These are phyloP conservation scores for Micractinium conductrix DNA, from an alignment of 139 green algal genomes.

Conservation along the genomic window DNA sequence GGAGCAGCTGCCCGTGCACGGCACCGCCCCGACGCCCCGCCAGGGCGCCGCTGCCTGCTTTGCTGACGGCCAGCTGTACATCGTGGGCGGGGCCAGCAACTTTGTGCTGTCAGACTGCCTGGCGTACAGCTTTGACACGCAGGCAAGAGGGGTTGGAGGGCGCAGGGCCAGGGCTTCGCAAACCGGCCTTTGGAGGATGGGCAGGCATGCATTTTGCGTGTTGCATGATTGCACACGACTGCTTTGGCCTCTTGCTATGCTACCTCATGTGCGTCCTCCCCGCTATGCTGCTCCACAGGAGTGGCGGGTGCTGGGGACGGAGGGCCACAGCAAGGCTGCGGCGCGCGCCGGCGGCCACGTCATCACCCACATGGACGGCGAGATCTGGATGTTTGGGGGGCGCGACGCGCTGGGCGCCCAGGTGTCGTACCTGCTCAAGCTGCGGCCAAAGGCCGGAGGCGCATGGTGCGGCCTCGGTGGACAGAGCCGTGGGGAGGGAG, in stretches of 20 bases:
- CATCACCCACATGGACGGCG: neutral
- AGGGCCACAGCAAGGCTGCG: conserved; percentile 1
- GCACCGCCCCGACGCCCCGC: conserved; percentile 78
- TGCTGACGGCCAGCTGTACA: conserved; percentile 53
- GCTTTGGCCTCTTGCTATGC: no score
- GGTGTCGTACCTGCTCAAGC: conserved; percentile 2
- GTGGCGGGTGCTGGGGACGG: conserved; percentile 6
- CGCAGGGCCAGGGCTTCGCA: no score
- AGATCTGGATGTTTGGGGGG: conserved; percentile 17
- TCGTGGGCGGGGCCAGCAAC: conserved; percentile 85
- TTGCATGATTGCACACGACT: neutral
- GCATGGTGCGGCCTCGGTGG: neutral
- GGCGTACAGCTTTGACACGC: neutral
- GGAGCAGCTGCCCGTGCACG: conserved; percentile 23
- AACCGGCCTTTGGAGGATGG: no score
- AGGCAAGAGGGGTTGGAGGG: neutral
- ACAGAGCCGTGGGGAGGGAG: no score
- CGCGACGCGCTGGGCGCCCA: conserved; percentile 15
- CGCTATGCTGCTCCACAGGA: neutral
- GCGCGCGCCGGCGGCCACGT: neutral
- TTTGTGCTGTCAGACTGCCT: conserved; percentile 86
- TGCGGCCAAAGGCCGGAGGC: neutral
- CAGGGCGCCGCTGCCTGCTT: conserved; percentile 54
- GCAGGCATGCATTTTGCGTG: no score
- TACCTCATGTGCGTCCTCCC: no score